Conservation (phyloP, 768 basidiomycete genomes). For the Infundibulicybe gibba region DNA sequence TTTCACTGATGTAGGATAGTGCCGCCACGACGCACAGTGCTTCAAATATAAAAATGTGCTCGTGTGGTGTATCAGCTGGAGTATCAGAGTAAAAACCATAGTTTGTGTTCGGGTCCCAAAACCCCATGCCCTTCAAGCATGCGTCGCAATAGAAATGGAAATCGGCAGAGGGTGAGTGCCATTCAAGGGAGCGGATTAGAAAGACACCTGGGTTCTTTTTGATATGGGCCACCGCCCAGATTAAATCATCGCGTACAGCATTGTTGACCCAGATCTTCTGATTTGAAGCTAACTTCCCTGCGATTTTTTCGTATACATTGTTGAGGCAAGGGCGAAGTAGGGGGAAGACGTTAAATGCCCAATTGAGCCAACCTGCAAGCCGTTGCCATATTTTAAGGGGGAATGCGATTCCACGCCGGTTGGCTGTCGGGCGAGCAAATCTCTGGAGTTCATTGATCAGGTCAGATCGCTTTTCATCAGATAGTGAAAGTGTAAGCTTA, state of each 20-base stretch:
- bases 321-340: conserved; percentile 21
- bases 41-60: conserved; percentile 22
- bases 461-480: not conserved
- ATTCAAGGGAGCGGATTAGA: conserved; percentile 13
- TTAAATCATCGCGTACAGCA: conserved; percentile 16
- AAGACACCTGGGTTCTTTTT: conserved; percentile 10
- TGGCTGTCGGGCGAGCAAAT: conserved; percentile 3
- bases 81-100: conserved; percentile 9
- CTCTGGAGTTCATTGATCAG: conserved; percentile 8
- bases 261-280: conserved; percentile 20
- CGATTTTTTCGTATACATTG: conserved; percentile 25
- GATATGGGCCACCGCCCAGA: conserved; percentile 25
- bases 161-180: conserved; percentile 10
- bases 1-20: not conserved
- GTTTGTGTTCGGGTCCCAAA: conserved; percentile 12
- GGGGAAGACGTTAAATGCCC: conserved; percentile 33
- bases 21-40: not conserved
- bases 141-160: conserved; percentile 18
- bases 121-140: conserved; percentile 9
- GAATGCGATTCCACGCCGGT: conserved; percentile 2
- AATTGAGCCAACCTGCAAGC: conserved; percentile 34
- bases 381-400: conserved; percentile 21
- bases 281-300: conserved; percentile 11
- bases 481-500: conserved; percentile 21
- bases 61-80: not conserved